A percentile compares a stretch with the other conserved stretches of the same genome.
phyloP scores from a whole-genome alignment of 148 eudicot genomes.

The Fagopyrum homotropicum region DNA sequence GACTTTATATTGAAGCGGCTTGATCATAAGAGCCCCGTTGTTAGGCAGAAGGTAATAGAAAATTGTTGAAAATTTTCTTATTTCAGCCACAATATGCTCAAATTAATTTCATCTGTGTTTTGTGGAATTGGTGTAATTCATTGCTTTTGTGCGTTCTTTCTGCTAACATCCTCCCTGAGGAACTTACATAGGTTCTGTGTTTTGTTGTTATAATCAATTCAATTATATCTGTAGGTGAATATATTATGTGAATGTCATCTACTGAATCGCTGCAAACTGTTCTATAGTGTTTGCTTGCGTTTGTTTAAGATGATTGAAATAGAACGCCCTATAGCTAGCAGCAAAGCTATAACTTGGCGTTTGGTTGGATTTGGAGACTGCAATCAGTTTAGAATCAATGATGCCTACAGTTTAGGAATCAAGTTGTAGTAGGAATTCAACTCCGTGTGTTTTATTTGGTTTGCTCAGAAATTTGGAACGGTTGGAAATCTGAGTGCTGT shows the following conservation, averaged over 20 bases:
- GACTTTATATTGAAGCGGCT: conserved; percentile 78
- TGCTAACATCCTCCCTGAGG: not conserved
- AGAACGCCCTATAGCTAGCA: not conserved
- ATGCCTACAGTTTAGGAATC: not conserved
- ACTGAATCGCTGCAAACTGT: not conserved
- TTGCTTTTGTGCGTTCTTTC: not conserved
- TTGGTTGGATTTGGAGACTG: not conserved
- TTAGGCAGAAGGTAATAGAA: conserved; percentile 69
- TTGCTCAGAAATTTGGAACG: not conserved
- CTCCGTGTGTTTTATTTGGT: too few species aligned
- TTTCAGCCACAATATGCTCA: not conserved
- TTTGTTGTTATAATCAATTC: not conserved
- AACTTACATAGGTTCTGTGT: not conserved
- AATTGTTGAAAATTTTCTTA: not conserved
- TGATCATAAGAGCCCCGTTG: conserved; percentile 79
- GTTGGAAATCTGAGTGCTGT: not conserved
- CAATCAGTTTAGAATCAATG: not conserved
- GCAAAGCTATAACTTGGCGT: not conserved
- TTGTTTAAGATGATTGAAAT: not conserved
- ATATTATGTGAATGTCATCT: not conserved
- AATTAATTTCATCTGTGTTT: not conserved
- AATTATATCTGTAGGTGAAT: not conserved
- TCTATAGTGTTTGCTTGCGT: not conserved
- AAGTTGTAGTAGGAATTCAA: too few species aligned
- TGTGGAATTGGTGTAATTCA: not conserved